These are phyloP conservation scores for Schwanniomyces yamadae DNA, from an alignment of 805 yeast species.

Conservation along the genomic window DNA sequence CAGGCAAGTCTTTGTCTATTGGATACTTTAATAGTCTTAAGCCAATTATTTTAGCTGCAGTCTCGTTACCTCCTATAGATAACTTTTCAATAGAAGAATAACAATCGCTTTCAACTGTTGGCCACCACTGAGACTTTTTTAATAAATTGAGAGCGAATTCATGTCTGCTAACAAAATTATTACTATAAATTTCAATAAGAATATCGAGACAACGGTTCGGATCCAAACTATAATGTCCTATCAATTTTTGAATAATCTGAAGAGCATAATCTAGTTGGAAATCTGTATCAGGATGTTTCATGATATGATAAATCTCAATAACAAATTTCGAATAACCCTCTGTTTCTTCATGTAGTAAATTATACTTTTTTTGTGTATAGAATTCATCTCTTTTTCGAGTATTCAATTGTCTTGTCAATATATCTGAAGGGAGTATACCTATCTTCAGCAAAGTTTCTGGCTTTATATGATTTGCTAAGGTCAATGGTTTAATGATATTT, in stretches of 20 bases:
- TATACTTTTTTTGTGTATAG: slow-evolving; percentile 56
- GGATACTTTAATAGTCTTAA: slow-evolving; percentile 36
- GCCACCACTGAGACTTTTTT: slow-evolving; percentile 68
- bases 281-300: slow-evolving; percentile 34
- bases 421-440: slow-evolving; percentile 30
- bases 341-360: slow-evolving; percentile 67
- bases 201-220: slow-evolving; percentile 68
- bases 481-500: slow-evolving; percentile 27
- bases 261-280: slow-evolving; percentile 44
- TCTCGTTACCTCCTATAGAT: slow-evolving; percentile 51
- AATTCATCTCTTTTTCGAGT: slow-evolving; percentile 40
- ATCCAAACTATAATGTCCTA: slow-evolving; percentile 77
- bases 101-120: slow-evolving; percentile 34
- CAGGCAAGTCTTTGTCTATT: slow-evolving; percentile 36
- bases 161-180: slow-evolving; percentile 43
- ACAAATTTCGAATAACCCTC: slow-evolving; percentile 75
- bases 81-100: slow-evolving; percentile 30
- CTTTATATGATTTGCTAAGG: slow-evolving; percentile 29
- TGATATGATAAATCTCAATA: slow-evolving; percentile 45
- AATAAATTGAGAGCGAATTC: slow-evolving; percentile 51
- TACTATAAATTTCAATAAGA: slow-evolving; percentile 52
- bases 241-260: slow-evolving; percentile 52
- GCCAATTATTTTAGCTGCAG: slow-evolving; percentile 56
- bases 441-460: slow-evolving; percentile 26
- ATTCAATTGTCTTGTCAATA: slow-evolving; percentile 37